Evolutionary conservation across 208 protist species (phyloP).

Genomic region (Crithidia sp.): DNA sequence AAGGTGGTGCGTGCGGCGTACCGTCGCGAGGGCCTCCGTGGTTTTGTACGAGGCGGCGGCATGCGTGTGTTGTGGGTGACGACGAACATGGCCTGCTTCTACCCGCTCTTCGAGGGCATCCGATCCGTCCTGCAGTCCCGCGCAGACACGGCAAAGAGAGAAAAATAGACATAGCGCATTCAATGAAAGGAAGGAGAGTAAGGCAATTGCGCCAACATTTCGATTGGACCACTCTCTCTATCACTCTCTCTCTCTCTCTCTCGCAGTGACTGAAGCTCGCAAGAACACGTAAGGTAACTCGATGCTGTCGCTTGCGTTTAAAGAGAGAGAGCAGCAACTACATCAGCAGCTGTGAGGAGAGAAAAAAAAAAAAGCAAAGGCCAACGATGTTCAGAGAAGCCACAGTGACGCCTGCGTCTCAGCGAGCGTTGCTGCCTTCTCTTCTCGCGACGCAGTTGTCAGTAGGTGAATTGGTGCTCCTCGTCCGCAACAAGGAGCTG

Average conservation of each 20-base stretch:
- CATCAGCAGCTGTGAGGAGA: background rate
- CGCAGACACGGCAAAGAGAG: background rate
- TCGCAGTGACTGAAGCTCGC: background rate
- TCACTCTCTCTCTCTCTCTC: background rate
- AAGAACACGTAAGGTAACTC: background rate
- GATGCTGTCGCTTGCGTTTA: too few relatives aligned
- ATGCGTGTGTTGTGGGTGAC: slow-evolving; percentile 85
- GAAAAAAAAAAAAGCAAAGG: background rate
- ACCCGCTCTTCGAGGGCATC: slow-evolving; percentile 72
- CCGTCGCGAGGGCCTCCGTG: slow-evolving; percentile 46
- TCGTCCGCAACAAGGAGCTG: too few relatives aligned
- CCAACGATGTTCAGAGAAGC: background rate
- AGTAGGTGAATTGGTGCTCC: too few relatives aligned
- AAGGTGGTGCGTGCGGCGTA: slow-evolving; percentile 52
- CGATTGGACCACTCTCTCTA: background rate
- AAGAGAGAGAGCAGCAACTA: too few relatives aligned
- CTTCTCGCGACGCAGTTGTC: too few relatives aligned
- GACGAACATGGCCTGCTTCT: slow-evolving; percentile 82
- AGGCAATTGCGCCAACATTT: background rate
- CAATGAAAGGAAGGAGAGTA: too few relatives aligned
- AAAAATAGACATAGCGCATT: background rate
- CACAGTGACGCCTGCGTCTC: too few relatives aligned
- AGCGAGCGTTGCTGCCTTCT: too few relatives aligned
- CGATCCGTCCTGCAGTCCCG: slow-evolving; percentile 27
- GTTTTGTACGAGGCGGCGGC: slow-evolving; percentile 67